Evolutionary conservation across 108 stramenopile genomes (phyloP), one percentile per base, ranked within the genome.

Genomic region (Schizochytrium sp.): DNA sequence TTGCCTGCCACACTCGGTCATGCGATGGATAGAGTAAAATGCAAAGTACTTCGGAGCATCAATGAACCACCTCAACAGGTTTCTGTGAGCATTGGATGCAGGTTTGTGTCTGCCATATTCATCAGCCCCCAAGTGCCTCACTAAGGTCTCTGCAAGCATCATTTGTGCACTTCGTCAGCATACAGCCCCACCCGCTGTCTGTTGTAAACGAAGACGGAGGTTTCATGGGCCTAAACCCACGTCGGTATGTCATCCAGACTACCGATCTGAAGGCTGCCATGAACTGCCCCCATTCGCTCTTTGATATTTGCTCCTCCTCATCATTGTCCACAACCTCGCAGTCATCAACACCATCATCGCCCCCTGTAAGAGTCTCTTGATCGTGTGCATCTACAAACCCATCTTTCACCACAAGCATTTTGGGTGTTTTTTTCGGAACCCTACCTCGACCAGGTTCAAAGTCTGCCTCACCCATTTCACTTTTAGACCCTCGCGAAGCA

Each of bases 121-220:
- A 42, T 13, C 49, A 8, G 3, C 3, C 3, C 64, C 88, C 15
- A 89, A 49, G 89, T 97, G 95, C 46, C 96, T 72, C 83, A 96
- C 73, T 42, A 97, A 89, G 0, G 95, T 94, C 64, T 97, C 95
- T 7, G 92, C 95, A 88, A 99, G 89, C 89, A 99, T 91, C 99
- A 99, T 99, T 90, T 98, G 98, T 1, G 99, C 97, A 53, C 94
- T 93, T 56, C 99, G 96, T 50, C n/a, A 98, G 92, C 99, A 99
- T 99, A 91, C 99, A 99, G 15, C 99, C 99, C 98, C 98, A 99
- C 41, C 99, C 99, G 47, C 97, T 96, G 91, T 99, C 99, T 12
- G 93, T 93, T 7, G 92, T 95, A 72, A 95, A 96, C 40, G 91
- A 88, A 87, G 96, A 97, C 0, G 97, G 97, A n/a, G 89, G 89